These are phyloP conservation scores for Schoenoplectus triqueter DNA, from an alignment of 202 grass and related monocot genomes.

Conservation along the genomic window DNA sequence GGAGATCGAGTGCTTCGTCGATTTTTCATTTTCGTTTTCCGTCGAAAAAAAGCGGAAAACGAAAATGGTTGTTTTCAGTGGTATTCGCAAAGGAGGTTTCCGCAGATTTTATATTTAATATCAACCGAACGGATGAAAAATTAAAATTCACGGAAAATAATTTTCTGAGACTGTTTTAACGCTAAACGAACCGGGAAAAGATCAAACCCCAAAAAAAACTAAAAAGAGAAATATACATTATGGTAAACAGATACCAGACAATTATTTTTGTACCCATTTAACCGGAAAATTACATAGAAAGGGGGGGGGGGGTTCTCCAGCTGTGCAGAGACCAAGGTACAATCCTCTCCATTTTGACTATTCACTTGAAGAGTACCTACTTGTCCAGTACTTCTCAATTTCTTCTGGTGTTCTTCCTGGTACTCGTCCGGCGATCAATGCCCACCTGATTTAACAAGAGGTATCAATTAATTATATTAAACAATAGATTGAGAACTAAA, in stretches of 20 bases:
- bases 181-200: too few species aligned
- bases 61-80: too few species aligned
- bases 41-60: too few species aligned
- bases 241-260: neutral
- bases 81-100: too few species aligned
- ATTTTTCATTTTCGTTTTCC: too few species aligned
- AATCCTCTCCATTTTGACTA: slow-evolving; percentile 25
- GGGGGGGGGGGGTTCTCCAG: neutral
- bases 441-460: slow-evolving; percentile 42
- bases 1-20: too few species aligned
- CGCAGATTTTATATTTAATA: too few species aligned
- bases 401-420: slow-evolving; percentile 57
- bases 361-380: slow-evolving; percentile 43
- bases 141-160: too few species aligned
- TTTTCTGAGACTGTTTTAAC: too few species aligned
- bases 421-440: slow-evolving; percentile 52
- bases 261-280: neutral
- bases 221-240: neutral
- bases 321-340: neutral
- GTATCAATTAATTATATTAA: neutral
- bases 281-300: neutral
- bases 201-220: neutral
- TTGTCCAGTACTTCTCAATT: slow-evolving; percentile 55
- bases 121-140: too few species aligned
- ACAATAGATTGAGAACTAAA: neutral